Conservation (phyloP, 1,139 yeast species). For the Yamadazyma dushanensis region DNA sequence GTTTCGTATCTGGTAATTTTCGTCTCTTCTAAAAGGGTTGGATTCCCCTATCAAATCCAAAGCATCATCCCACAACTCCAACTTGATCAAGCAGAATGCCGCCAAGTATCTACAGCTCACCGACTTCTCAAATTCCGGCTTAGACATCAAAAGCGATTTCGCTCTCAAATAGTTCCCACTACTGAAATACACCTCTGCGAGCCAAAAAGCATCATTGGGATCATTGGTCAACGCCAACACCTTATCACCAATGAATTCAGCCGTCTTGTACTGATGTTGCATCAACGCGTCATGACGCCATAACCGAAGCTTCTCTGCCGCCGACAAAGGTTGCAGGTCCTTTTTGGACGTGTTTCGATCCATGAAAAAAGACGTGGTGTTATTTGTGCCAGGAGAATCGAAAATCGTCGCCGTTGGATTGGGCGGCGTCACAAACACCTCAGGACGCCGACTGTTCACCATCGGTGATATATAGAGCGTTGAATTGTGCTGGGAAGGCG, state of each 20-base stretch:
- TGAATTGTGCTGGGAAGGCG: slow-evolving; percentile 55
- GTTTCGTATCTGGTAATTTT: slow-evolving; percentile 40
- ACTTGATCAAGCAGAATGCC: slow-evolving; percentile 69
- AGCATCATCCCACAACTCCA: slow-evolving; percentile 88
- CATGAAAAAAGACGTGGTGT: slow-evolving; percentile 41
- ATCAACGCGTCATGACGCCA: slow-evolving; percentile 95
- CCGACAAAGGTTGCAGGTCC: slow-evolving; percentile 52
- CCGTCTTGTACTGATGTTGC: slow-evolving; percentile 91
- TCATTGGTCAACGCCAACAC: slow-evolving; percentile 75
- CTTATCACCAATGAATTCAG: slow-evolving; percentile 90
- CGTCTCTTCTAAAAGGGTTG: slow-evolving; percentile 61
- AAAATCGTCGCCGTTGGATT: slow-evolving; percentile 44
- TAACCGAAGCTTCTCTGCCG: slow-evolving; percentile 79
- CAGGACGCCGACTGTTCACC: slow-evolving; percentile 47
- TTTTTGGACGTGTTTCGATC: slow-evolving; percentile 22
- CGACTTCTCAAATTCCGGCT: slow-evolving; percentile 40
- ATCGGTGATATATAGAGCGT: slow-evolving; percentile 64
- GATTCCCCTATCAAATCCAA: slow-evolving; percentile 81
- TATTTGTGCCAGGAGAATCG: slow-evolving; percentile 45
- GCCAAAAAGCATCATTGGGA: slow-evolving; percentile 94
- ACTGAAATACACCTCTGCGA: slow-evolving; percentile 82
- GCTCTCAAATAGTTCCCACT: slow-evolving; percentile 81
- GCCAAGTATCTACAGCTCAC: slow-evolving; percentile 83
- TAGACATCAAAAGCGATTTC: slow-evolving; percentile 54
- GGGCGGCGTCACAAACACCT: slow-evolving; percentile 57